These are phyloP conservation scores for Pythium aristosporum DNA, from an alignment of 352 stramenopile species.

Conservation along the genomic window DNA sequence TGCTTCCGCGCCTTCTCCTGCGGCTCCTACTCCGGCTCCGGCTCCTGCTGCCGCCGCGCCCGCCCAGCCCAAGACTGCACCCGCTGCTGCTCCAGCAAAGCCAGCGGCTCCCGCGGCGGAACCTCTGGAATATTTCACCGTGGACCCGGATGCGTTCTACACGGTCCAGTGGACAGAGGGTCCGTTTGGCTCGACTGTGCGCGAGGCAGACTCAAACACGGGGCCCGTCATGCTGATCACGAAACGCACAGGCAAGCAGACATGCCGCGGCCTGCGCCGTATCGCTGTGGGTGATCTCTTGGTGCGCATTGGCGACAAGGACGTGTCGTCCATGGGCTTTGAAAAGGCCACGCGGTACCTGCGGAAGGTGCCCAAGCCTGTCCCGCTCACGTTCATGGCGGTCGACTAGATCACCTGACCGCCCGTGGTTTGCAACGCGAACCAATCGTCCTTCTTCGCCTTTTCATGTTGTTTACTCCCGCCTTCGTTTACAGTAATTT, in stretches of 20 bases:
- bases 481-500: conserved; percentile 6
- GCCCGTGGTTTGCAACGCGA: too few relatives aligned
- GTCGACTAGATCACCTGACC: conserved; percentile 40
- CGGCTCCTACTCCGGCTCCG: conserved; percentile 9
- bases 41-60: conserved; percentile 8
- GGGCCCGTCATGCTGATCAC: conserved; percentile 75
- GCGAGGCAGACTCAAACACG: conserved; percentile 66
- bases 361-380: conserved; percentile 71
- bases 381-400: conserved; percentile 76
- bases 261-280: conserved; percentile 67
- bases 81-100: not conserved
- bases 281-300: conserved; percentile 78
- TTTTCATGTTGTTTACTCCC: not conserved
- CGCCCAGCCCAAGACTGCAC: conserved; percentile 7
- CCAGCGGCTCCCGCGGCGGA: conserved; percentile 20
- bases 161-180: conserved; percentile 80
- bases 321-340: conserved; percentile 68
- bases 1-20: not conserved
- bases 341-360: conserved; percentile 72
- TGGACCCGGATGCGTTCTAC: conserved; percentile 74
- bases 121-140: conserved; percentile 53
- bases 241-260: conserved; percentile 76
- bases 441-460: not conserved
- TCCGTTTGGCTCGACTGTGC: conserved; percentile 77
- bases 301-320: conserved; percentile 73